Conservation (phyloP, 805 yeast genomes). For the Isabelozyma rhagii region DNA sequence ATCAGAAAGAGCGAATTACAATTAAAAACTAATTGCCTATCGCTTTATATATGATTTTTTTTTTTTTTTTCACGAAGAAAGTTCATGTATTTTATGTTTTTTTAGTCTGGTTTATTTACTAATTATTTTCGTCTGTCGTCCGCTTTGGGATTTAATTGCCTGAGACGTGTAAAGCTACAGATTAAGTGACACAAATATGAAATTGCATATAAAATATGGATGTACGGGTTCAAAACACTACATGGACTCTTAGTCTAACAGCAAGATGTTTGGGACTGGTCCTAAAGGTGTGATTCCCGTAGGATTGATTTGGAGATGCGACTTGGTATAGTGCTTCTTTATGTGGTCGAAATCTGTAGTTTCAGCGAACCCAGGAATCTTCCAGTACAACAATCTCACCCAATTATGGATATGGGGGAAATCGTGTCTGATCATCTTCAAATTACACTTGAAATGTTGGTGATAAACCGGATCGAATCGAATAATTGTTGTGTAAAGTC, state of each 20-base stretch:
- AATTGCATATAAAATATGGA: background rate
- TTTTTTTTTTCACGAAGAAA: background rate
- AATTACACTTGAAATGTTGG: constrained; percentile 92
- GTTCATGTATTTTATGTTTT: background rate
- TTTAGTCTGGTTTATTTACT: background rate
- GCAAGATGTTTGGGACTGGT: constrained; percentile 72
- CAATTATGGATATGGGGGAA: constrained; percentile 79
- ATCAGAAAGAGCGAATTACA: background rate
- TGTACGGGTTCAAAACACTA: background rate
- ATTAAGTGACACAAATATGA: background rate
- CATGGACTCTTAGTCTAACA: constrained; percentile 6
- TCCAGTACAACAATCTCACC: constrained; percentile 84
- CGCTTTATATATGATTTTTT: background rate
- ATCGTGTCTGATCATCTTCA: constrained; percentile 73
- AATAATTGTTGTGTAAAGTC: constrained; percentile 81
- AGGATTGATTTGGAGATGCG: constrained; percentile 80
- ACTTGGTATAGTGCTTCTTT: constrained; percentile 85
- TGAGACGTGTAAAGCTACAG: background rate
- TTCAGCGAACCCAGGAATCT: constrained; percentile 61
- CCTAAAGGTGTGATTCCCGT: constrained; percentile 83
- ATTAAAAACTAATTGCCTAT: background rate
- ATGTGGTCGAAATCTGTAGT: constrained; percentile 90
- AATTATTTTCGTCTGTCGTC: background rate
- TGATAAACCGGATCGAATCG: constrained; percentile 93
- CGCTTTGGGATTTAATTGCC: background rate